phyloP scores from a whole-genome alignment of 192 early-diverging fungal genomes.

The Coemansia furcata region DNA sequence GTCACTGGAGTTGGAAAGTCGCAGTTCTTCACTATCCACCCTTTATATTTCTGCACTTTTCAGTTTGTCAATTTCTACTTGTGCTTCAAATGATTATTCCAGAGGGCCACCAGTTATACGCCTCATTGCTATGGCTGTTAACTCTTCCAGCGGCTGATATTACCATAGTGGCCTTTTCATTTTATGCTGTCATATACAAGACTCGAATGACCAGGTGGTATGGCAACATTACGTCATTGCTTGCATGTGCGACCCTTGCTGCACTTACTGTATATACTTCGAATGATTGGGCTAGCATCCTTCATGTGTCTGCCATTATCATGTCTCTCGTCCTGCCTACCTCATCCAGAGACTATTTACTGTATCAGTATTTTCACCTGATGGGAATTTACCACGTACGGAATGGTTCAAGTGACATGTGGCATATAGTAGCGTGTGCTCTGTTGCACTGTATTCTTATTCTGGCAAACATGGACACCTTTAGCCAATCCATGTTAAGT shows the following conservation, averaged over 20 bases:
- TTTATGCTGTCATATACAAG: background rate
- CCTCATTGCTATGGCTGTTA: background rate
- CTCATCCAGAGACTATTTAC: background rate
- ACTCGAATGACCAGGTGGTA: background rate
- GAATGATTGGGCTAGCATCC: background rate
- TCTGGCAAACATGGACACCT: background rate
- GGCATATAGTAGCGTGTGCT: background rate
- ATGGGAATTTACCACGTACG: background rate
- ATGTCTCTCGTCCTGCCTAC: background rate
- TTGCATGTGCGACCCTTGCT: background rate
- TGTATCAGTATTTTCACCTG: background rate
- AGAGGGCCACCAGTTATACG: background rate
- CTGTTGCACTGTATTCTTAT: background rate
- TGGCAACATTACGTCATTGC: background rate
- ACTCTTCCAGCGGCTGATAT: background rate
- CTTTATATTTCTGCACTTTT: no score
- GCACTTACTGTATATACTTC: background rate
- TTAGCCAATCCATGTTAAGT: background rate
- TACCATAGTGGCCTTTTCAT: background rate
- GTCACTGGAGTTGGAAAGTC: no score
- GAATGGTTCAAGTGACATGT: background rate
- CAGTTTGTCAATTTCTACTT: no score
- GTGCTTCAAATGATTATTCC: background rate
- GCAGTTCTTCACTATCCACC: no score
- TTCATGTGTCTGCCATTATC: background rate